These are phyloP conservation scores for Diaporthe humulicola DNA, from an alignment of 2,329 filamentous ascomycete species.

Conservation along the genomic window DNA sequence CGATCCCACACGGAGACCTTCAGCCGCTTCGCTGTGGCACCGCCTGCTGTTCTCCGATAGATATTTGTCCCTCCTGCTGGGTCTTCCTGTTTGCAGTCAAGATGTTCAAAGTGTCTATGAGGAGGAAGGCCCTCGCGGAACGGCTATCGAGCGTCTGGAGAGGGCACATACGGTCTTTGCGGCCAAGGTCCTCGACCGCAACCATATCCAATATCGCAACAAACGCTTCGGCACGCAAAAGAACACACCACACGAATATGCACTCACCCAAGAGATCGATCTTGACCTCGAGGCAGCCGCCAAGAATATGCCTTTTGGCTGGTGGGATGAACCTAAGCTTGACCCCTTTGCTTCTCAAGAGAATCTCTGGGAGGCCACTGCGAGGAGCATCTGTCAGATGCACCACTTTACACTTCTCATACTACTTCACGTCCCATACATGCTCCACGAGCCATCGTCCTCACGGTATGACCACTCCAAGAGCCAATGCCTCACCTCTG, in stretches of 20 bases:
- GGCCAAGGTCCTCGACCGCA: conserved; percentile 62
- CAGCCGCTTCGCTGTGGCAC: conserved; percentile 59
- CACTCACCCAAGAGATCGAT: conserved; percentile 59
- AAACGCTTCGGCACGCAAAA: conserved; percentile 40
- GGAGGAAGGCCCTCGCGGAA: conserved; percentile 43
- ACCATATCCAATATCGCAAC: conserved; percentile 48
- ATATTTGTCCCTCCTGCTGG: conserved; percentile 64
- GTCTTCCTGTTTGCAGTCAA: conserved; percentile 59
- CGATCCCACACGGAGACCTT: conserved; percentile 48
- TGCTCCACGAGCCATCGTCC: conserved; percentile 57
- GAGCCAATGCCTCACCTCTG: conserved; percentile 61
- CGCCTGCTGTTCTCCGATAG: conserved; percentile 64
- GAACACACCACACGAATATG: conserved; percentile 52
- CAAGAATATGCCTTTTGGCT: conserved; percentile 56
- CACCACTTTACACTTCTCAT: conserved; percentile 64
- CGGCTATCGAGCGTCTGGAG: conserved; percentile 58
- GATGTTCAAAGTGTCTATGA: conserved; percentile 54
- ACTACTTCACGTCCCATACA: conserved; percentile 68
- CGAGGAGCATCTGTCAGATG: conserved; percentile 61
- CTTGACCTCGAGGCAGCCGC: conserved; percentile 60
- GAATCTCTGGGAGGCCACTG: conserved; percentile 48
- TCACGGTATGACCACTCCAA: conserved; percentile 62
- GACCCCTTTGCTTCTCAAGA: conserved; percentile 42
- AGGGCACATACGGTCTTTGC: conserved; percentile 58
- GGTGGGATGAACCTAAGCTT: conserved; percentile 60